These are phyloP conservation scores for Purpureocillium lavendulum DNA, from an alignment of 2,329 filamentous ascomycete genomes.

Conservation along the genomic window DNA sequence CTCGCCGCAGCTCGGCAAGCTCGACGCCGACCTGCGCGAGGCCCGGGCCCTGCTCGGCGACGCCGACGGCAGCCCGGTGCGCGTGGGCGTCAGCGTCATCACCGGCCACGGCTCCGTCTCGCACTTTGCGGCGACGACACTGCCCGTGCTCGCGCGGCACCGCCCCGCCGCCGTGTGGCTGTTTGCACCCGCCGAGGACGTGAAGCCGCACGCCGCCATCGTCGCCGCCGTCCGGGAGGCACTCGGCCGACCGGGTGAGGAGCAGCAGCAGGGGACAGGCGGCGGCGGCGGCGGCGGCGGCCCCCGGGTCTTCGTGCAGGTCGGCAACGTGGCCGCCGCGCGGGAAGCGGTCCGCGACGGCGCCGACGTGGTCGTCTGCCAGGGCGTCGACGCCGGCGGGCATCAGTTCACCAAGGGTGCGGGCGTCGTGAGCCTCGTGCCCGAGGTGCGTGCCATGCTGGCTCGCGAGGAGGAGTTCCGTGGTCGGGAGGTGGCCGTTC, in stretches of 20 bases:
- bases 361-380: slow-evolving; percentile 51
- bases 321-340: slow-evolving; percentile 51
- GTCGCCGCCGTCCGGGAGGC: slow-evolving; percentile 22
- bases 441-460: slow-evolving; percentile 45
- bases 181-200: slow-evolving; percentile 47
- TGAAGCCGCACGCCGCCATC: slow-evolving; percentile 27
- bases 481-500: slow-evolving; percentile 26
- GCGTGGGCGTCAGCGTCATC: slow-evolving; percentile 49
- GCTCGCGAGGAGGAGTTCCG: slow-evolving; percentile 21
- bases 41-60: slow-evolving; percentile 17
- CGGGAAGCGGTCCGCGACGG: slow-evolving; percentile 36
- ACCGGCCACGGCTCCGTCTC: slow-evolving; percentile 37
- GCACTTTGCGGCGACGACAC: slow-evolving; percentile 30
- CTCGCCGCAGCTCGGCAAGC: slow-evolving; percentile 21
- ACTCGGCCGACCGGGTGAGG: slow-evolving; percentile 7
- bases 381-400: slow-evolving; percentile 57
- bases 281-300: too few species aligned
- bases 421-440: slow-evolving; percentile 47
- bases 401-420: slow-evolving; percentile 49
- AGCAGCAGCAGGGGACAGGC: too few species aligned
- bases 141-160: slow-evolving; percentile 43
- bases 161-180: slow-evolving; percentile 56
- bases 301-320: slow-evolving; percentile 50
- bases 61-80: slow-evolving; percentile 36
- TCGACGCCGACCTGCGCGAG: slow-evolving; percentile 22